Evolutionary conservation across 2,329 filamentous ascomycete genomes (phyloP), one percentile per base, ranked within the genome.

Genomic region (Colletotrichum acutatum): DNA sequence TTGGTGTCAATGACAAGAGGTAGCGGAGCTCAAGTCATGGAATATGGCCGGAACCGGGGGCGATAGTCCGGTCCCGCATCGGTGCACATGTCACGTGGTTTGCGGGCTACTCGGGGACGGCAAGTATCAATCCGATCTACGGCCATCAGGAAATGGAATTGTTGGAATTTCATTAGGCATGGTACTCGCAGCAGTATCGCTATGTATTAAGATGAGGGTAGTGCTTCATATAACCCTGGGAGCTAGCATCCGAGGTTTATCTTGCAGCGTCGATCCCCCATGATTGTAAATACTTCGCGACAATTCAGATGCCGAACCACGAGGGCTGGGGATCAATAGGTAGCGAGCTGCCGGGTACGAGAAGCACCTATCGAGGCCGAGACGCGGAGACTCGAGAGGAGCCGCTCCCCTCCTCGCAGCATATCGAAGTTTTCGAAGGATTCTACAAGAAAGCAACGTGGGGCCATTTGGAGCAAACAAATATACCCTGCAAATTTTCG

Each of bases 401-500:
- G 61, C 49, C 32, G 30, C 14, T 11, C 16, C 28, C 26, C 19
- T 49, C 42, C 46, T 60, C 46, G 66, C 66, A 49, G 66, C 53
- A 61, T 24, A 60, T 70, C 58, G 42, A 61, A 28, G 22, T 61
- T 61, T 56, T 59, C 49, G 30, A 66, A 63, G 56, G 66, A 72
- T 57, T 26, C 32, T 12, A 28, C 60, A 32, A 30, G 49, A 72
- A 70, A 32, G 46, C 49, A 59, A 57, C 60, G 70, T 72, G 66
- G 66, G 66, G 46, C 37, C 65, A 49, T 52, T 49, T 42, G 32
- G 26, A 57, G 54, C 56, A 65, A 57, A 60, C 34, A 57, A 66
- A 61, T 54, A 70, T 60, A 73, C 66, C 60, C 71, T 73, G 71
- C 71, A 70, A 19, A 70, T 37, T 65, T 53, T 65, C 32, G 46